phyloP scores from a whole-genome alignment of 495 filamentous ascomycete genomes.

The Cercophora scortea region DNA sequence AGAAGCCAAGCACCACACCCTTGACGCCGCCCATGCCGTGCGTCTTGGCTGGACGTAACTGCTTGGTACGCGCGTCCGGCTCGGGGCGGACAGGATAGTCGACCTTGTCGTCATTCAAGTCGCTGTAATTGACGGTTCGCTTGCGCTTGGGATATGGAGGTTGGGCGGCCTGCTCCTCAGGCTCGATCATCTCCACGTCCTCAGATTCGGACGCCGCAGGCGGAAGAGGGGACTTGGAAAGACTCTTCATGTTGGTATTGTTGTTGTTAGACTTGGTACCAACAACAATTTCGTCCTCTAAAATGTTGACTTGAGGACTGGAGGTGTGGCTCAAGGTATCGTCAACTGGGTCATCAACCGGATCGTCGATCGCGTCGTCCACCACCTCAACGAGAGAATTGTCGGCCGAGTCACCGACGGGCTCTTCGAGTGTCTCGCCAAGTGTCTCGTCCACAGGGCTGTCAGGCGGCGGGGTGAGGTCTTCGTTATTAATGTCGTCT shows the following conservation, averaged over 20 bases:
- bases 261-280: constrained; percentile 27
- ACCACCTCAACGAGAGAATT: not conserved
- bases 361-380: not conserved
- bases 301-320: constrained; percentile 24
- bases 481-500: constrained; percentile 19
- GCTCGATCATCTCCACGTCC: constrained; percentile 31
- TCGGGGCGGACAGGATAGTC: constrained; percentile 15
- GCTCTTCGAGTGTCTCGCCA: not conserved
- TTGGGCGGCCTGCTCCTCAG: constrained; percentile 19
- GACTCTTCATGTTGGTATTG: constrained; percentile 10
- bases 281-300: constrained; percentile 41
- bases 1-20: constrained; percentile 42
- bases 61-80: constrained; percentile 9
- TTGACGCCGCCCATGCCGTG: constrained; percentile 27
- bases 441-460: not conserved
- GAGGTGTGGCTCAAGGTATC: constrained; percentile 19
- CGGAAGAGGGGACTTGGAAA: constrained; percentile 12
- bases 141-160: constrained; percentile 40
- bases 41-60: constrained; percentile 16
- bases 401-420: not conserved
- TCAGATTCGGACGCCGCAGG: constrained; percentile 19
- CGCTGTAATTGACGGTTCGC: constrained; percentile 33
- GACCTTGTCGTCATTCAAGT: constrained; percentile 27
- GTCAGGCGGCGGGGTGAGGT: constrained; percentile 26
- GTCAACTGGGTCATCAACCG: constrained; percentile 3